Percentiles rank a stretch among this genome's conserved stretches.
Evolutionary conservation across 1,139 yeast species (phyloP).

Genomic region (Pichia sp.): DNA sequence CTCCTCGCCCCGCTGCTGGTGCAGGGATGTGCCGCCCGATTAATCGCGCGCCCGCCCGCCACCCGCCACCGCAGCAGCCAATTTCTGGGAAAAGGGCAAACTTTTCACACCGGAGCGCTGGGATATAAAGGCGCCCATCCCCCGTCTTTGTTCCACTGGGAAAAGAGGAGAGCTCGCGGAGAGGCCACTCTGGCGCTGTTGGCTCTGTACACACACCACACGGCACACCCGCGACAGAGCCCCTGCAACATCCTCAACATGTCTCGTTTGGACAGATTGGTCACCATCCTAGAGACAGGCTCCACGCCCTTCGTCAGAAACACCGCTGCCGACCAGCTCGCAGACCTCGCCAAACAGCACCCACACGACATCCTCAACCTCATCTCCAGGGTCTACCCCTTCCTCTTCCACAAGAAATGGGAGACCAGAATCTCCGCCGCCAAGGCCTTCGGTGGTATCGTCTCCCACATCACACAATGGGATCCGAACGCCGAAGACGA

Average conservation of each 20-base stretch:
- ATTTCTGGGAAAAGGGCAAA: too few relatives aligned
- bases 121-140: background rate
- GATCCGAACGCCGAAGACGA: conserved; percentile 55
- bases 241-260: conserved; percentile 9
- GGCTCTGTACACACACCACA: too few relatives aligned
- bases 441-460: conserved; percentile 92
- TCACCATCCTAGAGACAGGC: conserved; percentile 85
- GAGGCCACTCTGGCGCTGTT: too few relatives aligned
- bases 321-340: conserved; percentile 96
- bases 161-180: too few relatives aligned
- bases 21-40: too few relatives aligned
- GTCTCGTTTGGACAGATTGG: conserved; percentile 65
- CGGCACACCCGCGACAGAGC: background rate
- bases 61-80: too few relatives aligned
- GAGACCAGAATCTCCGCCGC: conserved; percentile 97
- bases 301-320: conserved; percentile 92
- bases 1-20: too few relatives aligned
- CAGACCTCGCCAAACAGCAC: conserved; percentile 90
- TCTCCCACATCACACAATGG: conserved; percentile 76
- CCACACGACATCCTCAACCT: conserved; percentile 89
- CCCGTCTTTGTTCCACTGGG: background rate
- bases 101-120: too few relatives aligned
- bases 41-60: too few relatives aligned
- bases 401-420: conserved; percentile 82
- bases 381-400: conserved; percentile 89